A percentile compares a stretch with the other conserved stretches of the same genome.
Evolutionary conservation across 1,284 basidiomycete genomes (phyloP).

Genomic region (Cutaneotrichosporon dermatis): DNA sequence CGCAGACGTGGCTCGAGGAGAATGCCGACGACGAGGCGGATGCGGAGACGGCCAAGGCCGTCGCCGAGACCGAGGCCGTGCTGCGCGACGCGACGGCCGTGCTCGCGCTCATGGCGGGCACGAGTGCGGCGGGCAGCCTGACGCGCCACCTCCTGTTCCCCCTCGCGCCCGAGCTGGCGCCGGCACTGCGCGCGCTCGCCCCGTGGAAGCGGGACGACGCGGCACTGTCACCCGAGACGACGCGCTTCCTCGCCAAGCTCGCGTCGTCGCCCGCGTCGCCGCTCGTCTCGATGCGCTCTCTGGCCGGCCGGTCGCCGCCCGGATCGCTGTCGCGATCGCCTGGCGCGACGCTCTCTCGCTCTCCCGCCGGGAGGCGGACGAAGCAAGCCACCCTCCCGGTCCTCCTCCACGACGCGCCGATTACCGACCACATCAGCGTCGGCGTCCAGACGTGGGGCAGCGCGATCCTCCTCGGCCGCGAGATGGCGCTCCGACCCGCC

Average conservation of each 20-base stretch:
- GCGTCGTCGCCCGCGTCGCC: slow-evolving; percentile 36
- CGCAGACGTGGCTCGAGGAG: slow-evolving; percentile 35
- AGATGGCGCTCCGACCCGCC: slow-evolving; percentile 61
- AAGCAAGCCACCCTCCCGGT: slow-evolving; percentile 45
- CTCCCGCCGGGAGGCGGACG: slow-evolving; percentile 12
- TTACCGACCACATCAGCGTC: slow-evolving; percentile 69
- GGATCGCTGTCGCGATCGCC: slow-evolving; percentile 8
- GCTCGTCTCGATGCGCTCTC: slow-evolving; percentile 4
- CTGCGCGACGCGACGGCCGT: slow-evolving; percentile 58
- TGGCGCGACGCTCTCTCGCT: neutral
- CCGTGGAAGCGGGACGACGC: slow-evolving; percentile 17
- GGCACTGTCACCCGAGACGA: slow-evolving; percentile 35
- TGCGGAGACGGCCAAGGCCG: neutral
- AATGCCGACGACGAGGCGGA: slow-evolving; percentile 12
- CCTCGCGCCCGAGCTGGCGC: slow-evolving; percentile 29
- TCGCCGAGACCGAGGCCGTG: slow-evolving; percentile 9
- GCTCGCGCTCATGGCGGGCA: slow-evolving; percentile 61
- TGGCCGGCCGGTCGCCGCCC: neutral
- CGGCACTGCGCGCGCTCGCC: slow-evolving; percentile 24
- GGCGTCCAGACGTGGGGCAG: slow-evolving; percentile 90
- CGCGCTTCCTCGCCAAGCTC: slow-evolving; percentile 33
- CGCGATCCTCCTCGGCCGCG: slow-evolving; percentile 73
- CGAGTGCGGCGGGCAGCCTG: slow-evolving; percentile 49
- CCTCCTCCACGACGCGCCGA: slow-evolving; percentile 65
- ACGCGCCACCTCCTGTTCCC: slow-evolving; percentile 46